These are phyloP conservation scores for Phytophthora meadii DNA, from an alignment of 352 stramenopile species.

Conservation along the genomic window DNA sequence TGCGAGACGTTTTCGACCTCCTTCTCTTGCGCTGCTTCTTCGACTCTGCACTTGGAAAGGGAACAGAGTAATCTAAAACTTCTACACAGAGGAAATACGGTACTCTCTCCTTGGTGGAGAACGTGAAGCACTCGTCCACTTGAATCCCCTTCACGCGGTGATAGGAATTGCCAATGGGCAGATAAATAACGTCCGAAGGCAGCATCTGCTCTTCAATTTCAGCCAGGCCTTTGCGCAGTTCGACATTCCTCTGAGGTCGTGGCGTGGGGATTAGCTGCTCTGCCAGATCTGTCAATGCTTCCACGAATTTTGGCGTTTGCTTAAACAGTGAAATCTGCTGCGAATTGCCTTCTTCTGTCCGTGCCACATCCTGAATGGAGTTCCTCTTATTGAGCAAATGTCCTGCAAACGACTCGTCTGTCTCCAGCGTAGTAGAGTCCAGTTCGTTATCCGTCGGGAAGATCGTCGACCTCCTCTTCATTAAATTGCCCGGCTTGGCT, in stretches of 20 bases:
- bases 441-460: constrained; percentile 72
- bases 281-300: constrained; percentile 70
- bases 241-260: constrained; percentile 49
- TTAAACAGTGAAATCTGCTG: constrained; percentile 73
- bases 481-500: constrained; percentile 53
- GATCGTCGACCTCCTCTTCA: constrained; percentile 54
- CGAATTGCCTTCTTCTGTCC: constrained; percentile 63
- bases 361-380: constrained; percentile 63
- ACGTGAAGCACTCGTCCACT: constrained; percentile 82
- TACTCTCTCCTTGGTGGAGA: constrained; percentile 86
- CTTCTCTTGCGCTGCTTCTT: constrained; percentile 41
- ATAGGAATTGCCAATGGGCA: constrained; percentile 78
- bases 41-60: constrained; percentile 15
- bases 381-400: constrained; percentile 61
- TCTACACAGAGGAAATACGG: constrained; percentile 86
- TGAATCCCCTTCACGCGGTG: constrained; percentile 79
- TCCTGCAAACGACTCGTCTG: constrained; percentile 64
- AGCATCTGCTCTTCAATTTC: constrained; percentile 62
- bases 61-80: constrained; percentile 74
- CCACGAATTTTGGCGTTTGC: constrained; percentile 75
- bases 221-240: constrained; percentile 55
- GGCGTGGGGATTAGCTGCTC: constrained; percentile 66
- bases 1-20: constrained; percentile 29
- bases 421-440: constrained; percentile 34
- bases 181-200: constrained; percentile 79